A percentile compares a stretch with the other conserved stretches of the same genome.
Conservation (phyloP, 2,329 filamentous ascomycete species). For the Fonsecaea nubica region DNA sequence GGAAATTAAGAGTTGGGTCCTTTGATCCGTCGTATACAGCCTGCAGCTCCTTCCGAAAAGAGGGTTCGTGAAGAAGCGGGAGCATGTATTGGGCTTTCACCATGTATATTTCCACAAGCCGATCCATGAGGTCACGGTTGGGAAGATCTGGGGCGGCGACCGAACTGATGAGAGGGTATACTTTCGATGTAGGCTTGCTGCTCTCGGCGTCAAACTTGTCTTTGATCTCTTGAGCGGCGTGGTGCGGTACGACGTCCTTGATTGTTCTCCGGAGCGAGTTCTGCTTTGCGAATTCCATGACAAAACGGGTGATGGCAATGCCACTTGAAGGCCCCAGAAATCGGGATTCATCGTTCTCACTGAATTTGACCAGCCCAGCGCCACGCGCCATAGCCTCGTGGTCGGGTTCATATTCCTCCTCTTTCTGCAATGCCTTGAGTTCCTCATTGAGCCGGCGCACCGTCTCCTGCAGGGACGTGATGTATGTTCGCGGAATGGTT, state of each 20-base stretch:
- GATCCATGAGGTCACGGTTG: constrained; percentile 73
- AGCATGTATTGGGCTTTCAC: constrained; percentile 89
- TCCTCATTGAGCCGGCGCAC: constrained; percentile 83
- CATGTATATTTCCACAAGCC: constrained; percentile 82
- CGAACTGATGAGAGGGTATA: constrained; percentile 88
- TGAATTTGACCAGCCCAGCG: constrained; percentile 82
- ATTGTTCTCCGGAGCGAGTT: constrained; percentile 91
- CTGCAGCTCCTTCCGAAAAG: constrained; percentile 76
- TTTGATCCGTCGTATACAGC: constrained; percentile 77
- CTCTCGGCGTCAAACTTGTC: constrained; percentile 72
- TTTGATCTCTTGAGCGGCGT: constrained; percentile 69
- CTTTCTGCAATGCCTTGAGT: constrained; percentile 77
- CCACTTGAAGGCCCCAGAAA: constrained; percentile 94
- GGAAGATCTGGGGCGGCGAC: constrained; percentile 79
- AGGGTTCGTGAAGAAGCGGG: constrained; percentile 83
- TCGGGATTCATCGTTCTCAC: constrained; percentile 84
- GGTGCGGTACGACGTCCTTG: constrained; percentile 85
- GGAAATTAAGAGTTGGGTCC: constrained; percentile 85
- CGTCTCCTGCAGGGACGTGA: constrained; percentile 86
- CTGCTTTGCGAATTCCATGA: constrained; percentile 96
- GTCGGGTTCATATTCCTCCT: constrained; percentile 73
- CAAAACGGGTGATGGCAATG: constrained; percentile 89
- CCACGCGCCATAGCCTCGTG: constrained; percentile 86
- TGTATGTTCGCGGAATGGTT: constrained; percentile 88
- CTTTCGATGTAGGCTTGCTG: constrained; percentile 72